Conservation (phyloP, 2,329 filamentous ascomycete genomes). For the Apiospora koreana region DNA sequence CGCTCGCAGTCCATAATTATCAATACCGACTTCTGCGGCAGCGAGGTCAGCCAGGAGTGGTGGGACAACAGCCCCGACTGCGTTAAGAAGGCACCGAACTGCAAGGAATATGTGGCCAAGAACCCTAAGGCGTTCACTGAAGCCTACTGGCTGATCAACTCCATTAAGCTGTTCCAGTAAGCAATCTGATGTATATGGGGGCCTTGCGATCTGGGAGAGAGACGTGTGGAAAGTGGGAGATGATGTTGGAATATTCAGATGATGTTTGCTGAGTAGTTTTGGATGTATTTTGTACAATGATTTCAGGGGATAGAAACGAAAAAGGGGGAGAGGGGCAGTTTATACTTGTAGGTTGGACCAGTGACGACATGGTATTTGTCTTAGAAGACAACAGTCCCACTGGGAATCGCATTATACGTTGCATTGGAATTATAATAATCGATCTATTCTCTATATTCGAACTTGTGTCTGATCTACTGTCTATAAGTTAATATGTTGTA, state of each 20-base stretch:
- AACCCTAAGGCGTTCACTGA: constrained; percentile 56
- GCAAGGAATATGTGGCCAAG: constrained; percentile 57
- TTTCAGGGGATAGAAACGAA: too few relatives aligned
- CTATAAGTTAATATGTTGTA: not conserved
- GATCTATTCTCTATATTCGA: too few relatives aligned
- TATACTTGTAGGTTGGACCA: too few relatives aligned
- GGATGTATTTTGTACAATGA: too few relatives aligned
- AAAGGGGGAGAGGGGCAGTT: too few relatives aligned
- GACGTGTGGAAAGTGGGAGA: not conserved
- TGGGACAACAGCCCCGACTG: constrained; percentile 49
- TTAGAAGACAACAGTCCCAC: too few relatives aligned
- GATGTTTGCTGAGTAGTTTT: not conserved
- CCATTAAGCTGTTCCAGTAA: constrained; percentile 60
- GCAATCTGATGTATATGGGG: not conserved
- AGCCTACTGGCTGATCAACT: constrained; percentile 70
- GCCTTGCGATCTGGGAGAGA: not conserved
- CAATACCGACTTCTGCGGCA: constrained; percentile 67
- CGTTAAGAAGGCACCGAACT: constrained; percentile 59
- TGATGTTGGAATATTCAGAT: not conserved
- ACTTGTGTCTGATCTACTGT: not conserved
- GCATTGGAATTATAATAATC: too few relatives aligned
- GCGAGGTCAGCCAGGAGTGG: constrained; percentile 51
- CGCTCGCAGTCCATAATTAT: constrained; percentile 65
- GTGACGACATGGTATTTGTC: too few relatives aligned
- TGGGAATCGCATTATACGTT: too few relatives aligned